Evolutionary conservation across 495 filamentous ascomycete species (phyloP).

Genomic region (Trichodelitschia bisporula): DNA sequence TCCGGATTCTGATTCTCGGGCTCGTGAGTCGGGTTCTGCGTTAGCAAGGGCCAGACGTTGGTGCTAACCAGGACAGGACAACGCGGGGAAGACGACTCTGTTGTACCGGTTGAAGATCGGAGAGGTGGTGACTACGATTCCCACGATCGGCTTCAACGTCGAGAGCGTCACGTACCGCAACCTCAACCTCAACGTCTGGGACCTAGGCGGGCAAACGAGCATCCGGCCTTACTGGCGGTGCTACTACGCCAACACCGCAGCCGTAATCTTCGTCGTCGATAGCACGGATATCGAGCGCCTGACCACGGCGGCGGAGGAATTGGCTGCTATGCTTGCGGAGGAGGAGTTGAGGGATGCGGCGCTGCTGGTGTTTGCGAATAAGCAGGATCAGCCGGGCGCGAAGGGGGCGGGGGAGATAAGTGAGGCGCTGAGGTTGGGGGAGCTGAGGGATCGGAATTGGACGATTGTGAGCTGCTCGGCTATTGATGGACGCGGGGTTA

Average conservation of each 20-base stretch:
- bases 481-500: slow-evolving; percentile 80
- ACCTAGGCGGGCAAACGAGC: slow-evolving; percentile 83
- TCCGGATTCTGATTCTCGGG: slow-evolving; percentile 84
- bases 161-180: slow-evolving; percentile 95
- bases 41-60: slow-evolving; percentile 2
- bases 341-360: slow-evolving; percentile 86
- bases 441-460: slow-evolving; percentile 91
- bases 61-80: slow-evolving; percentile 38
- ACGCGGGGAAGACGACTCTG: slow-evolving; percentile 92
- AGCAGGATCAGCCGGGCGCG: slow-evolving; percentile 93
- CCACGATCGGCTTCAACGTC: slow-evolving; percentile 97
- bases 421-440: slow-evolving; percentile 69
- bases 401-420: slow-evolving; percentile 93
- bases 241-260: slow-evolving; percentile 98
- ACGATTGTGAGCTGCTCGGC: slow-evolving; percentile 94
- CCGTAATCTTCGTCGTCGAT: slow-evolving; percentile 95
- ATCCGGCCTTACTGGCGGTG: slow-evolving; percentile 98
- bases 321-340: slow-evolving; percentile 87
- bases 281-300: slow-evolving; percentile 90
- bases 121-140: slow-evolving; percentile 96
- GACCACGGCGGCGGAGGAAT: slow-evolving; percentile 73
- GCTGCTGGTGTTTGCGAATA: slow-evolving; percentile 90
- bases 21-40: slow-evolving; percentile 47
- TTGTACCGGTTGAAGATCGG: slow-evolving; percentile 93
- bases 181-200: slow-evolving; percentile 97